These are phyloP conservation scores for Pseudozyma hubeiensis DNA, from an alignment of 1,284 basidiomycete species.

Conservation along the genomic window DNA sequence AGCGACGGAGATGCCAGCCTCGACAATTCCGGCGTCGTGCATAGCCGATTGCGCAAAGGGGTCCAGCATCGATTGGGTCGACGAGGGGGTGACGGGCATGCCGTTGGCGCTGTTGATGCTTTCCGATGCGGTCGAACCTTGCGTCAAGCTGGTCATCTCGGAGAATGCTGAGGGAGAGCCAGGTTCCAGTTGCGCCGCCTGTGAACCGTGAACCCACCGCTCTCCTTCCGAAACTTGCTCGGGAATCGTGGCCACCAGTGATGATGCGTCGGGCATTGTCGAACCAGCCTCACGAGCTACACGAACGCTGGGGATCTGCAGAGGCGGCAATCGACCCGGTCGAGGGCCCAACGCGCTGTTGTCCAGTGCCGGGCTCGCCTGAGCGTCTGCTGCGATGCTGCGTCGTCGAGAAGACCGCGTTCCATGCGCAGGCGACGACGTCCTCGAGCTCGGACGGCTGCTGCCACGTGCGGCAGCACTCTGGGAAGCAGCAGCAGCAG, in stretches of 20 bases:
- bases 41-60: constrained; percentile 10
- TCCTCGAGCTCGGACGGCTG: constrained; percentile 31
- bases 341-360: constrained; percentile 10
- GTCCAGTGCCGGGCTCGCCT: constrained; percentile 4
- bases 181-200: constrained; percentile 14
- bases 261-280: constrained; percentile 8
- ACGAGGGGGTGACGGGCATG: constrained; percentile 37
- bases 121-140: constrained; percentile 39
- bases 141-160: constrained; percentile 46
- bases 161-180: constrained; percentile 44
- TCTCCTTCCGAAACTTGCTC: constrained; percentile 3
- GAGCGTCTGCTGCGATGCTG: constrained; percentile 23
- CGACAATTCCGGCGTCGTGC: background rate
- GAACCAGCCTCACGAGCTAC: constrained; percentile 11
- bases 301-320: constrained; percentile 22
- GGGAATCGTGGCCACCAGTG: constrained; percentile 1
- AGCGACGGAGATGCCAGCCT: background rate
- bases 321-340: constrained; percentile 21
- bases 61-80: constrained; percentile 18
- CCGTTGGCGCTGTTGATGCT: constrained; percentile 30
- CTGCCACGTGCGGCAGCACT: constrained; percentile 6
- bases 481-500: constrained; percentile 19
- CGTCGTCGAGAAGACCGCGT: constrained; percentile 31
- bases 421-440: constrained; percentile 24
- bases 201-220: constrained; percentile 3